Percentiles rank a stretch among this genome's conserved stretches.
Evolutionary conservation across 805 yeast genomes (phyloP).

Genomic region (Starmera quercuum): DNA sequence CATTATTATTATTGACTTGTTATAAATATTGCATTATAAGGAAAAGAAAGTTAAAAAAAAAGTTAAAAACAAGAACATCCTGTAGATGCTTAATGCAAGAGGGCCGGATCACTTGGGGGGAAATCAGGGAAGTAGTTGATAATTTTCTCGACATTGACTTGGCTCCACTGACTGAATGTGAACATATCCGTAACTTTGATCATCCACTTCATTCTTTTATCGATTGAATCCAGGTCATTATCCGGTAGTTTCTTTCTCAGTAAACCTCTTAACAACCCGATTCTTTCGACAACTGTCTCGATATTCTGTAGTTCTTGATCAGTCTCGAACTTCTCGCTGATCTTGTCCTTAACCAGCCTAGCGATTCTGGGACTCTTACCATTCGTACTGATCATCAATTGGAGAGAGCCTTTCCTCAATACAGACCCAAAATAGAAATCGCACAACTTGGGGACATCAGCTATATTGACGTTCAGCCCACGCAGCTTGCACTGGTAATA

Average conservation of each 20-base stretch:
- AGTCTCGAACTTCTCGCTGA: slow-evolving; percentile 33
- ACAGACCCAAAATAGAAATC: slow-evolving; percentile 83
- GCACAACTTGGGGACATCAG: slow-evolving; percentile 78
- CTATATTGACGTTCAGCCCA: slow-evolving; percentile 64
- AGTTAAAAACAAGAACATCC: too few relatives aligned
- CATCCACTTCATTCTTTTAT: slow-evolving; percentile 66
- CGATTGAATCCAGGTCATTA: slow-evolving; percentile 39
- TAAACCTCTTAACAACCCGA: slow-evolving; percentile 45
- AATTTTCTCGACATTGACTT: slow-evolving; percentile 28
- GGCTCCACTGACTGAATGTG: slow-evolving; percentile 53
- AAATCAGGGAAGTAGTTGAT: slow-evolving; percentile 41
- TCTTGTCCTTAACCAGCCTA: slow-evolving; percentile 47
- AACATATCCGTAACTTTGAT: slow-evolving; percentile 54
- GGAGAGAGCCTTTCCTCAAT: slow-evolving; percentile 64
- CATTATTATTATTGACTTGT: too few relatives aligned
- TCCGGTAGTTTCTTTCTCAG: slow-evolving; percentile 40
- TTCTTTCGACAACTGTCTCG: slow-evolving; percentile 51
- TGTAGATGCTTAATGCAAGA: slow-evolving; percentile 7
- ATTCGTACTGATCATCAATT: slow-evolving; percentile 76
- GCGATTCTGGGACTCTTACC: slow-evolving; percentile 78
- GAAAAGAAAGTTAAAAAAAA: too few relatives aligned
- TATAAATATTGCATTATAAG: too few relatives aligned
- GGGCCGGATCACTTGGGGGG: slow-evolving; percentile 29
- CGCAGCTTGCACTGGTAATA: slow-evolving; percentile 40
- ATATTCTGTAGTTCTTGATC: slow-evolving; percentile 23